Conservation (phyloP, 2,329 filamentous ascomycete species). For the Tolypocladium album region DNA sequence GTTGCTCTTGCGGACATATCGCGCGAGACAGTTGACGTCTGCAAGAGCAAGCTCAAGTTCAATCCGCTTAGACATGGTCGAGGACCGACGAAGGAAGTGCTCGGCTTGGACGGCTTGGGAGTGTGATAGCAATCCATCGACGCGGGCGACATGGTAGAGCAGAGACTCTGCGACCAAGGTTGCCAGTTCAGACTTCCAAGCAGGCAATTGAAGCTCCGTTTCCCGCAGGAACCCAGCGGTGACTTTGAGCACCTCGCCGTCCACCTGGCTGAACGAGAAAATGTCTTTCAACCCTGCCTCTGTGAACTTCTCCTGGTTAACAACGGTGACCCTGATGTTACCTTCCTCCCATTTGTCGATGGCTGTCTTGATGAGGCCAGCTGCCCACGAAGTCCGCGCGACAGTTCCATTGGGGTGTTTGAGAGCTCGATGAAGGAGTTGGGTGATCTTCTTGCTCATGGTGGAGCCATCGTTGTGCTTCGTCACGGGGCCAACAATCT, state of each 20-base stretch:
- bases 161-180: conserved; percentile 17
- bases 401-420: conserved; percentile 8
- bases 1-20: conserved; percentile 17
- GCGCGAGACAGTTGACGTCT: conserved; percentile 11
- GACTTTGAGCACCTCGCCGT: conserved; percentile 11
- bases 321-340: conserved; percentile 11
- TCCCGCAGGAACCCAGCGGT: conserved; percentile 15
- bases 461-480: conserved; percentile 5
- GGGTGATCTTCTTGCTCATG: conserved; percentile 9
- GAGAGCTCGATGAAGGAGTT: conserved; percentile 10
- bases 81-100: conserved; percentile 17
- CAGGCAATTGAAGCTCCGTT: conserved; percentile 11
- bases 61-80: conserved; percentile 17
- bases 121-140: conserved; percentile 14
- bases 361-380: conserved; percentile 9
- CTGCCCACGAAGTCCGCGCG: conserved; percentile 5
- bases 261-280: conserved; percentile 13
- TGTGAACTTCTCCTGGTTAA: conserved; percentile 13
- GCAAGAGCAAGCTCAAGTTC: conserved; percentile 20
- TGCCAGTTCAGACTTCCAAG: conserved; percentile 15
- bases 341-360: conserved; percentile 13
- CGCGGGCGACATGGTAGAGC: conserved; percentile 22
- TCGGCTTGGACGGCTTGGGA: conserved; percentile 19
- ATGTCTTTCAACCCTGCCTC: conserved; percentile 13
- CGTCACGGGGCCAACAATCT: conserved; percentile 1